Evolutionary conservation across 148 eudicot genomes (phyloP).

Genomic region (Linanthus parryae): DNA sequence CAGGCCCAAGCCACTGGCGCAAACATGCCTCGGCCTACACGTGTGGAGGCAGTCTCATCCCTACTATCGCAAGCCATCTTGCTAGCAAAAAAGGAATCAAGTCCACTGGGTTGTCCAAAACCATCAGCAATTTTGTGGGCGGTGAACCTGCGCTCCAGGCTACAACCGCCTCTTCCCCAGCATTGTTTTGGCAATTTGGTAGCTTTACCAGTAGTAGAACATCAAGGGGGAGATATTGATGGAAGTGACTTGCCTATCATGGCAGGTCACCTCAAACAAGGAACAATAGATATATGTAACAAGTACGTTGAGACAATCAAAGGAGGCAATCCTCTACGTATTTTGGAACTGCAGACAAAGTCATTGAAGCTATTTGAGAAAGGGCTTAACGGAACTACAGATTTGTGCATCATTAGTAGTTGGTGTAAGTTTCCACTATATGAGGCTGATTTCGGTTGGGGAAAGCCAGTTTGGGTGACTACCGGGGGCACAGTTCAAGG

Average conservation of each 20-base stretch:
- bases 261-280: not conserved
- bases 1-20: not conserved
- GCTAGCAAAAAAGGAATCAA: not conserved
- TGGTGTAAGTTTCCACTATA: not conserved
- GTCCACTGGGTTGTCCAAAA: not conserved
- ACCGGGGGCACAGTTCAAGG: not conserved
- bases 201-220: not conserved
- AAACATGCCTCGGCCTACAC: not conserved
- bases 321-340: not conserved
- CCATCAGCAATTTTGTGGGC: not conserved
- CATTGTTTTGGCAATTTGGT: not conserved
- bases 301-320: not conserved
- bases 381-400: not conserved
- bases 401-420: not conserved
- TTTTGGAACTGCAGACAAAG: not conserved
- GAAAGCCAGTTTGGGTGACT: constrained; percentile 1
- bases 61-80: not conserved
- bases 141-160: not conserved
- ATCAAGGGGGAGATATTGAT: not conserved
- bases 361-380: not conserved
- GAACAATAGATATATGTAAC: not conserved
- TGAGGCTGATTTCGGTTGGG: constrained; percentile 1
- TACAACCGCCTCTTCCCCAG: not conserved
- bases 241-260: not conserved
- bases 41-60: not conserved